Base-by-base conservation (phyloP, 257 asterid species). In the Perilla frutescens region DNA sequence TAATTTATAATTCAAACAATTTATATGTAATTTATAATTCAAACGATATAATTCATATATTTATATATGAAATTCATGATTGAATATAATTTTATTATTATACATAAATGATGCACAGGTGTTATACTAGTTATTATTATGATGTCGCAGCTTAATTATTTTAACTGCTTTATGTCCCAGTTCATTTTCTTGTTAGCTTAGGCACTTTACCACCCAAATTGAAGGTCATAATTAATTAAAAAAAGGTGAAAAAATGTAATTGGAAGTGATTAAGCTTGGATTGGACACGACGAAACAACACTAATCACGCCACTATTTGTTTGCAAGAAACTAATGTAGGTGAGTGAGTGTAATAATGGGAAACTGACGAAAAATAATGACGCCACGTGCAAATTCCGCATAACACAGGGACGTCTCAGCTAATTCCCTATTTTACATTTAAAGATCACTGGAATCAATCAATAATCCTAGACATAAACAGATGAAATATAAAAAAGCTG, bases 251-350 rank as follows among this genome's bases (percentile, higher is more conserved):
- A 20, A 20, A 20, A 7, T 20, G 4, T 51, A 62, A 50, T 39
- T 62, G 47, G 14, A 51, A 65, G 40, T 14, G 73, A 44, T 54
- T 63, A 64, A 64, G 58, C 39, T 66, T 75, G 40, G 51, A 66
- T 75, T 75, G 47, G 47, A 75, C 37, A 66, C 74, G 45, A 75
- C 64, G 69, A 67, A 58, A 58, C 43, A 40, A 6, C 68, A 66
- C 44, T 56, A 57, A 66, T 75, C 79, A 75, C 74, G 73, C 79
- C 57, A 53, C 54, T 7, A 48, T 48, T 48, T 48, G 32, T 29
- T 49, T 48, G 40, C 32, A 10, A 12, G 50, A 68, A 68, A 15
- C 50, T 34, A 34, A 34, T 51, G 62, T 8, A 14, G 20, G 4
- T 2, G 15, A 68, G 36, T 40, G 37, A 37, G 37, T 20, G 41